Evolutionary conservation across 176 grass and related monocot species (phyloP).

Genomic region (Stipa capillata): DNA sequence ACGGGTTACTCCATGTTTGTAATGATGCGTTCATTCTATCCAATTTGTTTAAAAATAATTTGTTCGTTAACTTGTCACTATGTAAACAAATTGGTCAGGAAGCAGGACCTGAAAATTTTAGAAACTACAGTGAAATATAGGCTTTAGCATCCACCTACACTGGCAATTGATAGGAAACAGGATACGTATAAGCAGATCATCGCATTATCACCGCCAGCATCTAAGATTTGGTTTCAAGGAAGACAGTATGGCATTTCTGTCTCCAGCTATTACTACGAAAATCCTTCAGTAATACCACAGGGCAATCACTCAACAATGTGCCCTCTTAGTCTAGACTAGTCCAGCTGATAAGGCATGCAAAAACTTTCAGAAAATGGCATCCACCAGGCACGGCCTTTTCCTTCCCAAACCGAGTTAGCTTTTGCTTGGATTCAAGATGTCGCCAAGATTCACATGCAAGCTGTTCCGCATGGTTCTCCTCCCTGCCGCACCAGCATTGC

Average conservation of each 20-base stretch:
- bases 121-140: background rate
- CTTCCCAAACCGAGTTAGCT: conserved; percentile 1
- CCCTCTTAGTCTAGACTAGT: background rate
- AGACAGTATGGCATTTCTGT: conserved; percentile 3
- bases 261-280: conserved; percentile 22
- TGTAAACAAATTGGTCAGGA: background rate
- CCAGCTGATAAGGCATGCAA: background rate
- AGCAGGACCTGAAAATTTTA: background rate
- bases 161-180: background rate
- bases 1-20: background rate
- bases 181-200: too few species aligned
- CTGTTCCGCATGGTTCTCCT: conserved; percentile 73
- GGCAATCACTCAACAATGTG: background rate
- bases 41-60: background rate
- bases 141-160: background rate
- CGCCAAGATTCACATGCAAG: conserved; percentile 61
- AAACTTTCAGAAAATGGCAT: conserved; percentile 18
- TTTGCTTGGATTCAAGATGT: conserved; percentile 51
- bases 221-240: background rate
- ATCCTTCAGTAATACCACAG: background rate
- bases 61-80: background rate
- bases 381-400: background rate
- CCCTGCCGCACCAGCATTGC: conserved; percentile 53
- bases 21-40: background rate
- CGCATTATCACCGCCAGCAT: background rate